Evolutionary conservation across 2,329 filamentous ascomycete genomes (phyloP), one percentile per base, ranked within the genome.

Genomic region (Cadophora sp.): DNA sequence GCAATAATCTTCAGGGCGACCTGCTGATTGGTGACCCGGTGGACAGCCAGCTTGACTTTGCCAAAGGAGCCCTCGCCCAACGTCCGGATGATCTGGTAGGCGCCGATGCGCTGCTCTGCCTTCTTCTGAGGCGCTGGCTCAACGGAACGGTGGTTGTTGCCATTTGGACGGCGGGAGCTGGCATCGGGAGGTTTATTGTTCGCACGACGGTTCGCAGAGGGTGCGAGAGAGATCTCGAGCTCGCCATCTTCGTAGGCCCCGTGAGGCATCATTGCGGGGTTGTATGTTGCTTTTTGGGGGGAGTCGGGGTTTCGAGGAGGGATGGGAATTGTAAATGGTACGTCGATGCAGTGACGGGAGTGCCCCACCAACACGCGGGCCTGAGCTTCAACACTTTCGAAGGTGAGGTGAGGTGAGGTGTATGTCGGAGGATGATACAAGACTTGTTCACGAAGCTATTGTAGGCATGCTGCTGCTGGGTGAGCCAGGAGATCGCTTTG

Each of bases 1-100:
- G 94, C 92, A 76, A 99, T 99, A 77, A 98, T 97, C 85, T 99
- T 99, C 77, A 99, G 86, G 33, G 96, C 96, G 60, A 99, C 96
- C 82, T 97, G 93, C 80, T 98, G 94, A 71, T 92, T 92, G 73
- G 93, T 98, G 73, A 94, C 89, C 76, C 93, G 89, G 78, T 99
- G 96, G 50, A 94, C 91, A 24, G 96, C 96, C 74, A 99, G 87
- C 84, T 98, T 98, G 79, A 99, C 96, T 83, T 99, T 99, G 75
- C 96, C 96, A 79, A 99, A 99, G 2, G 94, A 97, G 56, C 96
- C 96, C 81, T 99, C 96, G 65, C 96, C 96, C 16, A 99, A 86
- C 18, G 95, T 97, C 78, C 90, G 91, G 73, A 97, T 85, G 66
- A 97, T 90, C 75, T 91, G 92, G 83, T 99, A 99, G 80, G 94